Evolutionary conservation across 2,329 filamentous ascomycete species (phyloP), one percentile per base, ranked within the genome.

Genomic region (Aplosporella prunicola): DNA sequence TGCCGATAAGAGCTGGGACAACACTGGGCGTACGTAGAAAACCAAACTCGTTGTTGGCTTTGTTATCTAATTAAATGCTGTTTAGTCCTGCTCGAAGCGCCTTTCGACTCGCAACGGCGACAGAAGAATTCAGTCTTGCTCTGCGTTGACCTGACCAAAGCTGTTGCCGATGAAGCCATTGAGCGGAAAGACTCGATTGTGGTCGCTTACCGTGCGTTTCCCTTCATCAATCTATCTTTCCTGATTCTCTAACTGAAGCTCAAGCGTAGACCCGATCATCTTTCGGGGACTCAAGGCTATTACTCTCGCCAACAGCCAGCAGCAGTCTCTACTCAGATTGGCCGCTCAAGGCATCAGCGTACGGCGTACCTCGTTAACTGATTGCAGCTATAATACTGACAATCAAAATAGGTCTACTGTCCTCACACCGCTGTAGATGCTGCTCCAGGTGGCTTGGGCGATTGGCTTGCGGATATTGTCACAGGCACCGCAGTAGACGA

Each of bases 371-470:
- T n/a, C n/a, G n/a, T n/a, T n/a, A 24, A 24, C 8, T 24, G 22
- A 24, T 8, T 24, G n/a, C 22, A 24, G n/a, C 22, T 24, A 8
- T 24, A 24, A 8, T 9, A 3, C 8, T 10, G 11, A 18, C 13
- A 31, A 27, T 23, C 14, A 17, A 20, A 15, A 29, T 27, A 62
- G 60, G 61, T 98, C 40, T 98, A 96, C 67, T 87, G 82, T 47
- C 91, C 91, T 1, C 91, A 98, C 63, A 98, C 91, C 0, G 89
- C 91, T 10, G 77, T 96, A 28, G 91, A 98, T 60, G 86, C 86
- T 25, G 84, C 84, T 1, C 76, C 78, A 1, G 76, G 79, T 13
- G 91, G 91, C 4, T 75, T 98, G 48, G 93, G 88, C 54, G 85
- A 93, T 58, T 98, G 89, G 89, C 78, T 98, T 8, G 86, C 85